Percentiles rank a stretch among this genome's conserved stretches.
Evolutionary conservation across 495 filamentous ascomycete genomes (phyloP).

Genomic region (Chlorociboria aeruginascens): DNA sequence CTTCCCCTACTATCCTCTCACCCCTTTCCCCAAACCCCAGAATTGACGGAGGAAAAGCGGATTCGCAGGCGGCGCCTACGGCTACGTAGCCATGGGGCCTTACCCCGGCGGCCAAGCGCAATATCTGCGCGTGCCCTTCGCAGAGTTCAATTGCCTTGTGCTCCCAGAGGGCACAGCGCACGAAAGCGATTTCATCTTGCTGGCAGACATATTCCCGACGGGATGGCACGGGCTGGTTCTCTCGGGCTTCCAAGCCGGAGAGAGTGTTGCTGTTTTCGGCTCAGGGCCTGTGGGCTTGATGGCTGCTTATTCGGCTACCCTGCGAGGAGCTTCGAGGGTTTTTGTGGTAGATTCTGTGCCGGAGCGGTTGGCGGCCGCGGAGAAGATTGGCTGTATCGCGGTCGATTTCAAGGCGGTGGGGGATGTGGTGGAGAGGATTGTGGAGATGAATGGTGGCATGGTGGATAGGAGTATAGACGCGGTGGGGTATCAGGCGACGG

Average conservation of each 20-base stretch:
- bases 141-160: conserved; percentile 41
- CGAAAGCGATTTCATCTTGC: conserved; percentile 34
- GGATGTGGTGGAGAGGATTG: conserved; percentile 28
- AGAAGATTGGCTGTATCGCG: conserved; percentile 33
- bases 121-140: conserved; percentile 40
- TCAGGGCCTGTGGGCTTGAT: conserved; percentile 43
- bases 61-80: conserved; percentile 47
- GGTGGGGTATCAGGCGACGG: conserved; percentile 42
- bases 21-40: not conserved
- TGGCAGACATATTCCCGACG: conserved; percentile 48
- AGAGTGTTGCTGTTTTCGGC: conserved; percentile 40
- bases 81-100: conserved; percentile 49
- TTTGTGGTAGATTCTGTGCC: conserved; percentile 43
- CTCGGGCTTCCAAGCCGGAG: conserved; percentile 41
- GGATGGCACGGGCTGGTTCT: conserved; percentile 47
- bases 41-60: conserved; percentile 14
- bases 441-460: conserved; percentile 28
- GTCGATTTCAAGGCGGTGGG: conserved; percentile 9
- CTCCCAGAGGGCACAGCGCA: conserved; percentile 31
- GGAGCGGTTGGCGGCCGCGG: conserved; percentile 36
- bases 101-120: conserved; percentile 28
- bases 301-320: conserved; percentile 40
- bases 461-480: conserved; percentile 42
- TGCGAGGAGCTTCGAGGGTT: conserved; percentile 39
- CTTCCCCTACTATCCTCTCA: not conserved